phyloP scores from a whole-genome alignment of 352 stramenopile species.

The Phytophthora melonis region DNA sequence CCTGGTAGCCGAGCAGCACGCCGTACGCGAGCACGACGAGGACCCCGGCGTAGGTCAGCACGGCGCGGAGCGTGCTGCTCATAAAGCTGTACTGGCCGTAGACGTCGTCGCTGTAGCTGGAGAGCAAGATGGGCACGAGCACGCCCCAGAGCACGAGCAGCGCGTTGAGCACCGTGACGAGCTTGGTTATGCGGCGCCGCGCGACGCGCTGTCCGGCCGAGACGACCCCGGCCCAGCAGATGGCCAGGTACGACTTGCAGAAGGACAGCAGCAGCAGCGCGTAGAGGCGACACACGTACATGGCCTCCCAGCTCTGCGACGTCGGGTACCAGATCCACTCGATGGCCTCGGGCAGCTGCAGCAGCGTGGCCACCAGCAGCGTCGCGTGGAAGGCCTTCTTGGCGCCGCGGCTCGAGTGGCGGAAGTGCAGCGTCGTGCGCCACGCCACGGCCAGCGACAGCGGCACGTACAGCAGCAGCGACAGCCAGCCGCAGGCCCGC shows the following conservation, averaged over 20 bases:
- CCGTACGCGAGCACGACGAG: slow-evolving; percentile 73
- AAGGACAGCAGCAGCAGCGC: slow-evolving; percentile 74
- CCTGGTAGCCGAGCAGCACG: slow-evolving; percentile 76
- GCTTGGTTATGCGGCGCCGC: slow-evolving; percentile 58
- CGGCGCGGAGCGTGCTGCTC: slow-evolving; percentile 51
- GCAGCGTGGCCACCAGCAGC: slow-evolving; percentile 67
- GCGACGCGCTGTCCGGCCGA: slow-evolving; percentile 72
- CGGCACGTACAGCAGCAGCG: slow-evolving; percentile 67
- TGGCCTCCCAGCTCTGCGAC: slow-evolving; percentile 68
- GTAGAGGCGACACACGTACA: slow-evolving; percentile 76
- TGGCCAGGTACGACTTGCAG: slow-evolving; percentile 84
- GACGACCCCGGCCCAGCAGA: slow-evolving; percentile 86
- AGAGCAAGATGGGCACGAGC: slow-evolving; percentile 60
- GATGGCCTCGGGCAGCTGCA: slow-evolving; percentile 74
- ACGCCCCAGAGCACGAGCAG: slow-evolving; percentile 69
- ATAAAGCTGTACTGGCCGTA: slow-evolving; percentile 78
- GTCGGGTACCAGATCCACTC: slow-evolving; percentile 68
- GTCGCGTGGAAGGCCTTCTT: slow-evolving; percentile 84
- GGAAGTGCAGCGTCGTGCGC: slow-evolving; percentile 72
- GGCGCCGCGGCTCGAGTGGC: slow-evolving; percentile 51
- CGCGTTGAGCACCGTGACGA: slow-evolving; percentile 68
- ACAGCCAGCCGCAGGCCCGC: slow-evolving; percentile 66
- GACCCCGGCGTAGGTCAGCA: slow-evolving; percentile 70
- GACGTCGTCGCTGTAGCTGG: slow-evolving; percentile 57
- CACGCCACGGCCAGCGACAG: slow-evolving; percentile 69